Evolutionary conservation across 2,329 filamentous ascomycete genomes (phyloP).

Genomic region (Phialemoniopsis sp.): DNA sequence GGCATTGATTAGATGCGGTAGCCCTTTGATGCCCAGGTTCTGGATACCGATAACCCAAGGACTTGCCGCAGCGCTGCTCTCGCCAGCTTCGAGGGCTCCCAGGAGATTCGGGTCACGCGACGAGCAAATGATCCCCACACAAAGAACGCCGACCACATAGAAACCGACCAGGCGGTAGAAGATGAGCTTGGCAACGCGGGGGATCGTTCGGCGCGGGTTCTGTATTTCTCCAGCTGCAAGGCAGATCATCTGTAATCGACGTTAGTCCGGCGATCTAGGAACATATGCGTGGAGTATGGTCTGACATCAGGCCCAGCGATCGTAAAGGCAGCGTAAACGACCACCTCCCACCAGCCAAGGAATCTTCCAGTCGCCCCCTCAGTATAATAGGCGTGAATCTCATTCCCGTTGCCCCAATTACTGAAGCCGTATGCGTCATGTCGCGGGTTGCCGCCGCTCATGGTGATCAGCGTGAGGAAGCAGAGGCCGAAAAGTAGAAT

Average conservation of each 20-base stretch:
- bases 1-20: slow-evolving; percentile 54
- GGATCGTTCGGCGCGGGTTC: slow-evolving; percentile 73
- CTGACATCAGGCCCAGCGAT: slow-evolving; percentile 4
- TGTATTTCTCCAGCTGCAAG: slow-evolving; percentile 69
- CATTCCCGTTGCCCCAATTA: slow-evolving; percentile 20
- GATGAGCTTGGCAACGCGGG: slow-evolving; percentile 73
- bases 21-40: slow-evolving; percentile 38
- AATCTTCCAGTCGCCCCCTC: too few relatives aligned
- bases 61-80: slow-evolving; percentile 37
- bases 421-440: slow-evolving; percentile 27
- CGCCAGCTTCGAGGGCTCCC: slow-evolving; percentile 54
- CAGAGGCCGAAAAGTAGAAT: slow-evolving; percentile 16
- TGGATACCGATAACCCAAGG: slow-evolving; percentile 46
- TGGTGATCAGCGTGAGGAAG: slow-evolving; percentile 35
- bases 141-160: slow-evolving; percentile 69
- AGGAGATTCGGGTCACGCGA: slow-evolving; percentile 26
- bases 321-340: slow-evolving; percentile 5
- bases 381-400: too few relatives aligned
- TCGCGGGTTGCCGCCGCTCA: slow-evolving; percentile 35
- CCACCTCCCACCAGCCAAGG: slow-evolving; percentile 2
- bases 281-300: too few relatives aligned
- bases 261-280: too few relatives aligned
- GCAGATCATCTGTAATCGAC: slow-evolving; percentile 5
- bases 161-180: slow-evolving; percentile 82
- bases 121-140: slow-evolving; percentile 74